These are phyloP conservation scores for Globisporangium nodosum DNA, from an alignment of 352 stramenopile genomes.

Conservation along the genomic window DNA sequence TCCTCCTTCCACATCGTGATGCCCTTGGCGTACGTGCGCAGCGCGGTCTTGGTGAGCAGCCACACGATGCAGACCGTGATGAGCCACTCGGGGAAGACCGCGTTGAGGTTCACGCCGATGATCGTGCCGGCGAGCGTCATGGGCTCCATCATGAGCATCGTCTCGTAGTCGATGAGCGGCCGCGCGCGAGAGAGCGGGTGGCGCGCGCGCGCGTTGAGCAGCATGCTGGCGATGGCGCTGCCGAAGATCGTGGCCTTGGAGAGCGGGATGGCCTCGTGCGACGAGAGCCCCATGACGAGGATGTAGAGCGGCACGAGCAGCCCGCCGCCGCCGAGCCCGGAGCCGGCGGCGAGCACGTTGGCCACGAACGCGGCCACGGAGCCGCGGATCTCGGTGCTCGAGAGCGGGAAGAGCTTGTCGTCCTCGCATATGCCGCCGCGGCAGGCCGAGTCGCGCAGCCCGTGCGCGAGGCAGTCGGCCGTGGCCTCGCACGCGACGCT, in stretches of 20 bases:
- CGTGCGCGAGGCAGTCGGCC: constrained; percentile 41
- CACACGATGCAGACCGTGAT: constrained; percentile 76
- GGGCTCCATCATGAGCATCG: constrained; percentile 79
- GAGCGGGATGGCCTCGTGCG: constrained; percentile 75
- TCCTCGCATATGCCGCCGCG: constrained; percentile 42
- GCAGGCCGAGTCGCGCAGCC: constrained; percentile 34
- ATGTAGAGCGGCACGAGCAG: constrained; percentile 79
- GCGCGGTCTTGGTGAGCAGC: constrained; percentile 62
- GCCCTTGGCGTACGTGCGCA: constrained; percentile 64
- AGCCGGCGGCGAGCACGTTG: constrained; percentile 55
- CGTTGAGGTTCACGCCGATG: constrained; percentile 83
- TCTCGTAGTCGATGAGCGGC: constrained; percentile 82
- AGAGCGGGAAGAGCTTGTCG: constrained; percentile 56
- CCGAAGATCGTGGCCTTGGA: constrained; percentile 85
- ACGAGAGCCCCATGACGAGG: constrained; percentile 63
- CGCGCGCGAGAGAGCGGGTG: constrained; percentile 58
- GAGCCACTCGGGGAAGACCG: constrained; percentile 75
- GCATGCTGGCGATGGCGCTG: constrained; percentile 66
- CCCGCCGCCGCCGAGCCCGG: constrained; percentile 66
- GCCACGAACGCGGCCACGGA: constrained; percentile 64
- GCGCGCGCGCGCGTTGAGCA: constrained; percentile 58
- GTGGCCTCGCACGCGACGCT: constrained; percentile 30
- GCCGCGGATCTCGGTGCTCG: constrained; percentile 41
- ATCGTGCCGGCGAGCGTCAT: constrained; percentile 86
- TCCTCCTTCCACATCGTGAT: constrained; percentile 70